Evolutionary conservation across 371 early-diverging fungal genomes (phyloP), one percentile per base, ranked within the genome.

Genomic region (Circinella umbellata): DNA sequence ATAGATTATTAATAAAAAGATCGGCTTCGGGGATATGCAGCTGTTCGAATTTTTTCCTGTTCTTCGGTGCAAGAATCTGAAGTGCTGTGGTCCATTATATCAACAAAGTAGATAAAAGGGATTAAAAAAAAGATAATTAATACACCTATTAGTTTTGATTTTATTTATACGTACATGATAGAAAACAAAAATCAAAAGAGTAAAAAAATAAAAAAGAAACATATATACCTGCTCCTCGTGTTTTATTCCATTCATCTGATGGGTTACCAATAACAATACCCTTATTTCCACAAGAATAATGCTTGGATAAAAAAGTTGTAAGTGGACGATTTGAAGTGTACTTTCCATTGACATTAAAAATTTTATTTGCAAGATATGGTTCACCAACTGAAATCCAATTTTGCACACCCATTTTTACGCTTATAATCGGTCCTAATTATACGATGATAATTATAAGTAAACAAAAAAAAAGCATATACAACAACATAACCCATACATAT

Each of bases 341-440:
- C 1, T 18, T 27, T 7, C 73, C 73, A 8, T 54, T 37, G 15
- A n/a, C 61, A 13, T 55, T 63, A 64, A 74, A 66, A 4, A 74
- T 61, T 10, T 71, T 62, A 63, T 74, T 68, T 6, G 75, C 75
- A 20, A 71, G 35, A 14, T 51, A 13, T 20, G 75, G 63, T 49
- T 74, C 75, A 7, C 66, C 39, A 46, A 74, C 68, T 11, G 64
- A n/a, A 39, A 74, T 66, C 68, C 67, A 69, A 18, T 35, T 20
- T 34, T 62, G 55, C 17, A 63, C 68, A 47, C 75, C 75, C 67
- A 74, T 66, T 7, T 66, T 18, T 17, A 74, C 20, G 15, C 63
- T 64, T 38, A 68, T 60, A 27, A 74, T 59, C 4, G 75, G 75
- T 37, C 65, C 65, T 51, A 15, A 4, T 14, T 51, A n/a, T 5